These are phyloP conservation scores for Xylaria sp. DNA, from an alignment of 2,329 filamentous ascomycete species.

Conservation along the genomic window DNA sequence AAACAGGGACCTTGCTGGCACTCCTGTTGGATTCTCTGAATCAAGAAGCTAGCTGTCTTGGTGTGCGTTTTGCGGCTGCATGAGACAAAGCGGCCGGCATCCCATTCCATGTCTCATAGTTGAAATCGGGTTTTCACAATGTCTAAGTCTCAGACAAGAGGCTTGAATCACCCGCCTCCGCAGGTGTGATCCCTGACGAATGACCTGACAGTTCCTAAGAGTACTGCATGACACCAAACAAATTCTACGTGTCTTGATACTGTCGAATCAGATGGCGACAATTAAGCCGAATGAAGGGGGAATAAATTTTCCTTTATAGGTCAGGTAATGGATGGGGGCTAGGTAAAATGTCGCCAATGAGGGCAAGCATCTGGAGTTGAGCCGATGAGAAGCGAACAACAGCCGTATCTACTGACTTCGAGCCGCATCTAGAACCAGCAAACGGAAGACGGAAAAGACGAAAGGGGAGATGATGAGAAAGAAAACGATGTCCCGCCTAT, in stretches of 20 bases:
- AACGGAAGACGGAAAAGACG: neutral
- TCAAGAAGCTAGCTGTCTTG: too few relatives aligned
- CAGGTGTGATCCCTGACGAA: too few relatives aligned
- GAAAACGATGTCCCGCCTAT: neutral
- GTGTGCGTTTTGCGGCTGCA: too few relatives aligned
- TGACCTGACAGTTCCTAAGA: too few relatives aligned
- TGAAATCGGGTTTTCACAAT: too few relatives aligned
- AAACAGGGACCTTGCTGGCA: too few relatives aligned
- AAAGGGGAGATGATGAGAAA: neutral
- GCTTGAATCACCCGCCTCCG: too few relatives aligned
- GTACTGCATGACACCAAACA: too few relatives aligned
- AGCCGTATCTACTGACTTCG: neutral
- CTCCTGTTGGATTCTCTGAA: too few relatives aligned
- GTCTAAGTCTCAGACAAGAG: too few relatives aligned
- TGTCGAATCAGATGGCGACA: neutral
- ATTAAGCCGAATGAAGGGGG: neutral
- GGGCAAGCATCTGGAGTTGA: neutral
- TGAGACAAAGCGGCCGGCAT: too few relatives aligned
- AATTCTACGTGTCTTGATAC: neutral
- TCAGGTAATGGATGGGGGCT: neutral
- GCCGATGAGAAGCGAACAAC: slow-evolving; percentile 16
- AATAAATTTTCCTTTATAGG: neutral
- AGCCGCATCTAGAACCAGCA: slow-evolving; percentile 11
- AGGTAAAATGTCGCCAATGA: neutral
- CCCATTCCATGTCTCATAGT: too few relatives aligned